phyloP scores from a whole-genome alignment of 2,329 filamentous ascomycete genomes.

The Pseudopithomyces maydicus region DNA sequence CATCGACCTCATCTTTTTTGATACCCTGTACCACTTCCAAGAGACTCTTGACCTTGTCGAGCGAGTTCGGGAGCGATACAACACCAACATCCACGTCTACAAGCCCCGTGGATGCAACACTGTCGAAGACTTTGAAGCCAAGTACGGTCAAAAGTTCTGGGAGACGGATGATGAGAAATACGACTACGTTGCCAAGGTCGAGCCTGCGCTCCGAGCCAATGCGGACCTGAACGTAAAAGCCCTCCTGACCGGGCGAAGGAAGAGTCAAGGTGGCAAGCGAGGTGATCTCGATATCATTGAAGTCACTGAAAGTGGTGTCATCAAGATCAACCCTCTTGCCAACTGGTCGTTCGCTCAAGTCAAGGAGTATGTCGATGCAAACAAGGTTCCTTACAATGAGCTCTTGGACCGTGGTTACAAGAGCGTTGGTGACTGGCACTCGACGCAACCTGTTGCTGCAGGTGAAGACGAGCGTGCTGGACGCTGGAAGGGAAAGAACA shows the following conservation, averaged over 20 bases:
- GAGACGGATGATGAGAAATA: slow-evolving; percentile 86
- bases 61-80: slow-evolving; percentile 74
- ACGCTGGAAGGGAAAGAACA: slow-evolving; percentile 93
- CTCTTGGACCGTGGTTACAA: slow-evolving; percentile 96
- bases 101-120: slow-evolving; percentile 79
- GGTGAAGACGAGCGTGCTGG: slow-evolving; percentile 96
- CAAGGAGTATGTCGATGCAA: slow-evolving; percentile 80
- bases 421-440: slow-evolving; percentile 98
- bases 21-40: slow-evolving; percentile 59
- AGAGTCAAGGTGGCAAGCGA: slow-evolving; percentile 91
- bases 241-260: slow-evolving; percentile 87
- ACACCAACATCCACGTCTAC: slow-evolving; percentile 84
- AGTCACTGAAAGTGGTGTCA: slow-evolving; percentile 84
- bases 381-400: slow-evolving; percentile 91
- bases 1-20: slow-evolving; percentile 59
- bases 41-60: slow-evolving; percentile 61
- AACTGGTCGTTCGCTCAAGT: slow-evolving; percentile 94
- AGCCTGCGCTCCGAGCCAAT: slow-evolving; percentile 92
- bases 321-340: slow-evolving; percentile 97
- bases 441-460: slow-evolving; percentile 83
- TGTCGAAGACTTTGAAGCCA: slow-evolving; percentile 76
- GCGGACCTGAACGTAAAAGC: slow-evolving; percentile 84
- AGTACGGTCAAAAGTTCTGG: slow-evolving; percentile 84
- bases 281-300: slow-evolving; percentile 91
- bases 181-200: slow-evolving; percentile 97